A percentile compares a stretch with the other conserved stretches of the same genome.
Conservation (phyloP, 2,329 filamentous ascomycete genomes). For the Claviceps citrina region DNA sequence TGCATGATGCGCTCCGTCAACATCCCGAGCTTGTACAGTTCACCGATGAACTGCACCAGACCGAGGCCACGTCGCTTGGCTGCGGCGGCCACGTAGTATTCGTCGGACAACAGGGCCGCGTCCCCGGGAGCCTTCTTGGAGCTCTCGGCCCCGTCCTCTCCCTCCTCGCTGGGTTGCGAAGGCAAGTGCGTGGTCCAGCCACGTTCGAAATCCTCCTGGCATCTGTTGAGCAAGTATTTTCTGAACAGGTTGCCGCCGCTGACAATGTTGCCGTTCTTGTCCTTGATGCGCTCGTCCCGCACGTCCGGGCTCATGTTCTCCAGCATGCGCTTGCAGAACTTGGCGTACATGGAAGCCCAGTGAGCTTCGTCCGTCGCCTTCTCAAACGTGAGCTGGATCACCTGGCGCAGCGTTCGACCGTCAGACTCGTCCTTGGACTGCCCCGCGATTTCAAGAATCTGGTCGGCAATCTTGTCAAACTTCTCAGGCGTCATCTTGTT, state of each 20-base stretch:
- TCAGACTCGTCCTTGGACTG: slow-evolving; percentile 94
- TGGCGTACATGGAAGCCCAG: slow-evolving; percentile 98
- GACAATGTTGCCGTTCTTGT: slow-evolving; percentile 78
- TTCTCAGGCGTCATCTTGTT: slow-evolving; percentile 99
- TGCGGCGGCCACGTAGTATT: slow-evolving; percentile 87
- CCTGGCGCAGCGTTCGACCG: slow-evolving; percentile 85
- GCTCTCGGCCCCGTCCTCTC: slow-evolving; percentile 37
- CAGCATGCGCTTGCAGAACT: slow-evolving; percentile 95
- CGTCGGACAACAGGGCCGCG: slow-evolving; percentile 75
- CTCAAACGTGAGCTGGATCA: slow-evolving; percentile 97
- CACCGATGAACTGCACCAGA: slow-evolving; percentile 97
- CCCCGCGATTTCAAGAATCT: slow-evolving; percentile 80
- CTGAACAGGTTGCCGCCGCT: slow-evolving; percentile 89
- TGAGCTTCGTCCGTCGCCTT: slow-evolving; percentile 97
- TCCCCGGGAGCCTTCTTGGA: slow-evolving; percentile 45
- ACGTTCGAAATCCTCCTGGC: slow-evolving; percentile 96
- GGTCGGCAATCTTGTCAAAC: slow-evolving; percentile 86
- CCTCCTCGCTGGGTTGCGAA: slow-evolving; percentile 49
- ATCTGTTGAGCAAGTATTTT: slow-evolving; percentile 96
- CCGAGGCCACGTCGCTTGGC: slow-evolving; percentile 94
- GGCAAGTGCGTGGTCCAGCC: slow-evolving; percentile 89
- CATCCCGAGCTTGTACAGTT: slow-evolving; percentile 97
- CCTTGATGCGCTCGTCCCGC: slow-evolving; percentile 84
- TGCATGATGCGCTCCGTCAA: slow-evolving; percentile 99
- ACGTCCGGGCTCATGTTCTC: slow-evolving; percentile 90